These are phyloP conservation scores for Ceratobasidium sp. DNA, from an alignment of 1,284 basidiomycete species.

Conservation along the genomic window DNA sequence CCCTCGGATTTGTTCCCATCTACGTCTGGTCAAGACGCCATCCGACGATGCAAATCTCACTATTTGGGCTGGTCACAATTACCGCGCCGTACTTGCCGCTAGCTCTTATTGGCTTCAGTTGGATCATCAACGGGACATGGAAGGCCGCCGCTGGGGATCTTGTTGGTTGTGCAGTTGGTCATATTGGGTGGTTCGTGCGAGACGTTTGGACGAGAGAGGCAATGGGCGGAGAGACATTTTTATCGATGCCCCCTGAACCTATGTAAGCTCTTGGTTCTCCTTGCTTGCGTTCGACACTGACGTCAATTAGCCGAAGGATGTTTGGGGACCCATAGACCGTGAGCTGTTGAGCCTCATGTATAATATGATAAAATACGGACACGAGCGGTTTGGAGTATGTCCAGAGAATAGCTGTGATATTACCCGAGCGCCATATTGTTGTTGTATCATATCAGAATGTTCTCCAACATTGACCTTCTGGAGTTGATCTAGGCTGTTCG, in stretches of 20 bases:
- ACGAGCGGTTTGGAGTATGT: not conserved
- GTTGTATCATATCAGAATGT: not conserved
- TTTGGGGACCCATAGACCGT: slow-evolving; percentile 40
- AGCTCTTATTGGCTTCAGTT: slow-evolving; percentile 88
- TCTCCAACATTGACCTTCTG: slow-evolving; percentile 1
- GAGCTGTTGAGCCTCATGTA: too few relatives aligned
- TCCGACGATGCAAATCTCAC: slow-evolving; percentile 90
- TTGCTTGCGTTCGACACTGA: not conserved
- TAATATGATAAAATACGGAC: not conserved
- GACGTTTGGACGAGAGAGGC: slow-evolving; percentile 96
- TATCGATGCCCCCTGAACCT: slow-evolving; percentile 78
- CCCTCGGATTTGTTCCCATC: slow-evolving; percentile 91
- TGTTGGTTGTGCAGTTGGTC: slow-evolving; percentile 88
- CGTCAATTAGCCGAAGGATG: slow-evolving; percentile 33
- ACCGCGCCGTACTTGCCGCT: slow-evolving; percentile 95
- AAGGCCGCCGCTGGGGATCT: slow-evolving; percentile 85
- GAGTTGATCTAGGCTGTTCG: slow-evolving; percentile 16
- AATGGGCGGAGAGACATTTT: slow-evolving; percentile 73
- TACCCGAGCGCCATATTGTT: too few relatives aligned
- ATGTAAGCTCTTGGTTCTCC: slow-evolving; percentile 64
- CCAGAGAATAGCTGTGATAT: not conserved
- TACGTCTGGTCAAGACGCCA: slow-evolving; percentile 97
- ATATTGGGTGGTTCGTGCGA: slow-evolving; percentile 90
- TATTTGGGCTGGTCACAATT: slow-evolving; percentile 94
- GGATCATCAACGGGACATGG: slow-evolving; percentile 89